phyloP scores from a whole-genome alignment of 2,329 filamentous ascomycete species.

The Orbilia ellipsospora region DNA sequence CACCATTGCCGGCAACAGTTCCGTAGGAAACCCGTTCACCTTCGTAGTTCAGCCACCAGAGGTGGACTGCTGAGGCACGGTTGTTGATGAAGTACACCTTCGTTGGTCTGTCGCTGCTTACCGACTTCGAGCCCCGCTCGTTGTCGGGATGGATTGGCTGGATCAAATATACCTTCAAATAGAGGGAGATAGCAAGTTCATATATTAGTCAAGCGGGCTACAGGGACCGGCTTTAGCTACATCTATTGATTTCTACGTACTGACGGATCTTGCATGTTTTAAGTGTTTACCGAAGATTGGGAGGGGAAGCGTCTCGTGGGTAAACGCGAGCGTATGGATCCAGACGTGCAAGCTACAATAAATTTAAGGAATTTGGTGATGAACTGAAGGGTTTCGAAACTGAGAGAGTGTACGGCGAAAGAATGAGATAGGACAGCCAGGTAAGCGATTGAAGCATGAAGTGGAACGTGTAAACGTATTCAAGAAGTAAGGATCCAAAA shows the following conservation, averaged over 20 bases:
- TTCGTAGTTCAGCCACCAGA: conserved; percentile 24
- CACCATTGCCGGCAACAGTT: not conserved
- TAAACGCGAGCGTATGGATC: no score
- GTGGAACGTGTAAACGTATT: no score
- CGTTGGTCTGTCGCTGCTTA: conserved; percentile 14
- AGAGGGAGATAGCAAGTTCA: no score
- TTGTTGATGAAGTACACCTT: conserved; percentile 24
- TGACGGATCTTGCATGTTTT: conserved; percentile 1
- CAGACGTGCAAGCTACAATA: no score
- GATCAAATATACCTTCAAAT: not conserved
- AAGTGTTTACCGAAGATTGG: no score
- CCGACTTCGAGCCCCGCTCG: conserved; percentile 17
- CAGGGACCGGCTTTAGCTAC: not conserved
- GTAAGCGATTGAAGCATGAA: no score
- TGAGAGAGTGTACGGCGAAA: no score
- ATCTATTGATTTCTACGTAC: not conserved
- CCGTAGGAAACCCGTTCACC: conserved; percentile 19
- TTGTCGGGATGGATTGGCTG: conserved; percentile 19
- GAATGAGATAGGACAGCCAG: no score
- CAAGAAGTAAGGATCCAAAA: no score
- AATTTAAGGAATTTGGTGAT: no score
- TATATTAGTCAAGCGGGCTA: not conserved
- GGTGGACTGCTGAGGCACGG: conserved; percentile 9
- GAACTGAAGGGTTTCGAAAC: no score
- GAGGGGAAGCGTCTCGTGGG: no score